A percentile compares a stretch with the other conserved stretches of the same genome.
Conservation (phyloP, 495 filamentous ascomycete species). For the Hypoxylon perforatum region DNA sequence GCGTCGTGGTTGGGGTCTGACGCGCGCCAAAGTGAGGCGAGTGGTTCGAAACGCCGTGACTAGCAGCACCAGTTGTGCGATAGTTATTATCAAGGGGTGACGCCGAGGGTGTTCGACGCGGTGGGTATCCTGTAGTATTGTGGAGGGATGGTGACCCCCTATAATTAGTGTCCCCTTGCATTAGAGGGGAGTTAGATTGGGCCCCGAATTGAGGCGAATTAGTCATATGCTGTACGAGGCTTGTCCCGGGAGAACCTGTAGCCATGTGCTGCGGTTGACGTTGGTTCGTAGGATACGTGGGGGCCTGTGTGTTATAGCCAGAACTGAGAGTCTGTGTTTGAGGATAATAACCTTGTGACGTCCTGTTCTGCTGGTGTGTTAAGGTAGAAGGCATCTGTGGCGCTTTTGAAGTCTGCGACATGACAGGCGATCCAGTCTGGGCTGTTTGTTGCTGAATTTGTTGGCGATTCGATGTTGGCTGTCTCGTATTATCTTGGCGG, state of each 20-base stretch:
- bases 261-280: slow-evolving; percentile 57
- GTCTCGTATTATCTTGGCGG: slow-evolving; percentile 35
- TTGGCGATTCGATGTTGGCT: slow-evolving; percentile 35
- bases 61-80: slow-evolving; percentile 38
- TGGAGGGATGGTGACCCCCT: slow-evolving; percentile 51
- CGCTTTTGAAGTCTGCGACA: slow-evolving; percentile 42
- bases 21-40: slow-evolving; percentile 50
- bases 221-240: slow-evolving; percentile 50
- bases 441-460: slow-evolving; percentile 47
- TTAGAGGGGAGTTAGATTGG: slow-evolving; percentile 50
- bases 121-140: slow-evolving; percentile 47
- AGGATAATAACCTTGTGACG: slow-evolving; percentile 43
- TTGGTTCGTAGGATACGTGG: slow-evolving; percentile 51
- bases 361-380: slow-evolving; percentile 41
- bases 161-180: slow-evolving; percentile 51
- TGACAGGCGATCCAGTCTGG: slow-evolving; percentile 44
- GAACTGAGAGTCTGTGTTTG: slow-evolving; percentile 38
- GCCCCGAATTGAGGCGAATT: slow-evolving; percentile 58
- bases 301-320: slow-evolving; percentile 42
- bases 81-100: slow-evolving; percentile 52
- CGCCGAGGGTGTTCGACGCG: slow-evolving; percentile 52
- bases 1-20: slow-evolving; percentile 42
- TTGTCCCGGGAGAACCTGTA: slow-evolving; percentile 47
- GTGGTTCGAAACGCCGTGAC: slow-evolving; percentile 51
- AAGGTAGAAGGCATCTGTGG: slow-evolving; percentile 46